Evolutionary conservation across 2,329 filamentous ascomycete genomes (phyloP), one percentile per base, ranked within the genome.

Genomic region (Truncatella angustata): DNA sequence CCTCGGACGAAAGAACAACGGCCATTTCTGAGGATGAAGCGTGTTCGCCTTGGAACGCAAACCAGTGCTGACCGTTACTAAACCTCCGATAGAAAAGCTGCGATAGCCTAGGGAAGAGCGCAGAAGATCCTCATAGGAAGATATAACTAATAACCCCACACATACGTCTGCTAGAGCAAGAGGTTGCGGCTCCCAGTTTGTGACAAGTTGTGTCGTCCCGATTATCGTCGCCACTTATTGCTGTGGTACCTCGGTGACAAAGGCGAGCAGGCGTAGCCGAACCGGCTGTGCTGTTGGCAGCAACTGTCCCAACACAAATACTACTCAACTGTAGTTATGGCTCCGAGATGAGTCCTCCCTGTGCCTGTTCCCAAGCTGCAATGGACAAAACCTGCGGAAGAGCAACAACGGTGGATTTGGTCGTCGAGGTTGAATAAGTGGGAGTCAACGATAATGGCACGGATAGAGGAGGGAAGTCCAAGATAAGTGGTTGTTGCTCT

Each of bases 1-100:
- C 82, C 61, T 85, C 82, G 14, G 80, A 77, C 39, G 75, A 65
- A 54, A 84, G 69, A 59, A 82, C 79, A 58, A 81, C 77, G 35
- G 80, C 80, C 80, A 84, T 84, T 54, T 49, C 35, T 46, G 18
- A 40, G n/a, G 21, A 21, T 26, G 9, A 9, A 16, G 36, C 36
- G 24, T 20, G n/a, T n/a, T n/a, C n/a, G n/a, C n/a, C n/a, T n/a
- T n/a, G n/a, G n/a, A n/a, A n/a, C n/a, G n/a, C n/a, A n/a, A n/a
- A n/a, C n/a, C n/a, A n/a, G n/a, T n/a, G 44, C 53, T 35, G 44
- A 28, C 50, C 53, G 44, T 50, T 59, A 51, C 61, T n/a, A n/a
- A n/a, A n/a, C 65, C 61, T 63, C 64, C 63, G 36, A 62, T 59
- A 55, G 57, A 50, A 54, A 56, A 55, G 55, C 48, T 46, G 39